Evolutionary conservation across 1,139 yeast genomes (phyloP), one percentile per base, ranked within the genome.

Genomic region (Pneumocystis jirovecii): DNA sequence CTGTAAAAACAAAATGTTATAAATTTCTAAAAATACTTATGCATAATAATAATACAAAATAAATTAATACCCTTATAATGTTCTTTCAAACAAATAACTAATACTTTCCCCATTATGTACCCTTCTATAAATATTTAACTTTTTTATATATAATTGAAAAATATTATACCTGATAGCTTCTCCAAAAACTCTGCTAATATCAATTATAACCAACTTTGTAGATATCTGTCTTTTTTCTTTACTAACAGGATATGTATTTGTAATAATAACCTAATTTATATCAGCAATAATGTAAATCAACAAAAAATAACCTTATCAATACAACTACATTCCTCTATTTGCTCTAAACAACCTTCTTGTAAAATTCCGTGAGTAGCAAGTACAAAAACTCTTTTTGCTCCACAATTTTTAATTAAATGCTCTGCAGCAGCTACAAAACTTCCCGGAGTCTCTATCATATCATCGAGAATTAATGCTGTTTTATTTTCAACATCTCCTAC

Each of bases 391-490:
- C 85, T 82, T 71, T 85, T 86, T 68, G 98, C 98, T 67, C 97
- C 97, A 78, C 98, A 91, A 76, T 90, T 90, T 76, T 89, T 80
- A 71, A 95, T 83, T 74, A 95, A 84, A 77, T 93, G 98, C 77
- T 95, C 97, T 37, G 98, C 98, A 62, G 98, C 98, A 60, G 97
- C 93, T 70, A 95, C 87, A 74, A 90, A 91, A 17, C 96, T 85
- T 69, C 86, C 86, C 62, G 97, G 96, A 74, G 95, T 88, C 74
- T 93, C 98, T 71, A 95, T 86, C 95, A 93, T 89, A 75, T 95
- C 98, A 76, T 95, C 98, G 69, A 95, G 80, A 67, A 95, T 88
- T 71, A 95, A 88, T 37, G 97, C 97, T 4, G 95, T 88, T 75
- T 87, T 88, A 71, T 84, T 86, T 70, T 86, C 84, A 63, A 95